Evolutionary conservation across 192 early-diverging fungal genomes (phyloP).

Genomic region (Coemansia sp.): DNA sequence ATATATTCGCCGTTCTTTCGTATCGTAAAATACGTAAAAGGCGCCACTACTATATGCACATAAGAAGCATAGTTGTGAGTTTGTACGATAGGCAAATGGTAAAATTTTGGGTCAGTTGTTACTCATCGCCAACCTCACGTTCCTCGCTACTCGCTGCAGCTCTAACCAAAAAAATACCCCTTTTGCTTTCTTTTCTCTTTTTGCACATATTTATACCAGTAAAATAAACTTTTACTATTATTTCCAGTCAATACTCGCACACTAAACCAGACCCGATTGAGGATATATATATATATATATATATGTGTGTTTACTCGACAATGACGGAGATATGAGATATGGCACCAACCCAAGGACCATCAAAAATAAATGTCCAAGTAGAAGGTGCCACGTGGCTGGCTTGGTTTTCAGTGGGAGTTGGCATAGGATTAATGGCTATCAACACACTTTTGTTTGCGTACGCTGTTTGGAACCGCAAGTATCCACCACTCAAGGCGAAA

Average conservation of each 20-base stretch:
- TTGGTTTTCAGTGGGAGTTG: slow-evolving; percentile 15
- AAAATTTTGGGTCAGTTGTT: background rate
- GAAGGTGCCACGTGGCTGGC: background rate
- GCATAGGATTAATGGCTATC: slow-evolving; percentile 23
- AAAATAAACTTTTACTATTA: too few relatives aligned
- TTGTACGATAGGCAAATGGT: background rate
- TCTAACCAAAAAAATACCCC: background rate
- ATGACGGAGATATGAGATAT: background rate
- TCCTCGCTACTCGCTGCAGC: too few relatives aligned
- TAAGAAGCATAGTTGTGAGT: background rate
- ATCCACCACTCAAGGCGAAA: slow-evolving; percentile 44
- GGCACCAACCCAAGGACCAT: background rate
- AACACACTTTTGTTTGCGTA: slow-evolving; percentile 38
- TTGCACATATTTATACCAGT: too few relatives aligned
- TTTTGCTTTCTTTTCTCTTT: too few relatives aligned
- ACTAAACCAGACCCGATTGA: background rate
- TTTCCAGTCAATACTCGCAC: background rate
- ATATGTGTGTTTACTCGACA: background rate
- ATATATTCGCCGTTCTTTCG: background rate
- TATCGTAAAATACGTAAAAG: background rate
- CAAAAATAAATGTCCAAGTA: background rate
- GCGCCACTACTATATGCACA: background rate
- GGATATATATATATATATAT: background rate
- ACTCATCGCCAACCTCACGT: background rate
- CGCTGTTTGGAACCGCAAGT: slow-evolving; percentile 17